These are phyloP conservation scores for Gamsiella multidivaricata DNA, from an alignment of 192 early-diverging fungal species.

Conservation along the genomic window DNA sequence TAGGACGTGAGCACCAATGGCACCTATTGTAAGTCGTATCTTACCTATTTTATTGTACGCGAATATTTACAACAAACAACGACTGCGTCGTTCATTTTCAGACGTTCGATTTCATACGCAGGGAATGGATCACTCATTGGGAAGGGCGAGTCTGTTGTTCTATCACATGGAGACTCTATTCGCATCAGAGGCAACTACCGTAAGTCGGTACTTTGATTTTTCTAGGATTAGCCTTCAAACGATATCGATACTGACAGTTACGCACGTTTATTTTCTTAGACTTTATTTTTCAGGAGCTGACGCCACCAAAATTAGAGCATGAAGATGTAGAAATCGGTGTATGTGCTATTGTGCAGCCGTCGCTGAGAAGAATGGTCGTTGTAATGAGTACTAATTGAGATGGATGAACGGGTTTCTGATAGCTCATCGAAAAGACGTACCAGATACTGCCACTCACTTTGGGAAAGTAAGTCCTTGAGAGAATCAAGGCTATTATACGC, in stretches of 20 bases:
- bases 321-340: slow-evolving; percentile 52
- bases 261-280: background rate
- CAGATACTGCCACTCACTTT: slow-evolving; percentile 35
- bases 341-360: slow-evolving; percentile 1
- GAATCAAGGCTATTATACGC: too few species aligned
- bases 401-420: too few species aligned
- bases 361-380: background rate
- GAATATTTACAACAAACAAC: too few species aligned
- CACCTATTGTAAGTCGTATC: slow-evolving; percentile 51
- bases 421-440: slow-evolving; percentile 27
- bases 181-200: slow-evolving; percentile 63
- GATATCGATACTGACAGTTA: too few species aligned
- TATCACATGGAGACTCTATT: slow-evolving; percentile 70
- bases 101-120: background rate
- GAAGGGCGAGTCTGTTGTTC: slow-evolving; percentile 61
- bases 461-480: slow-evolving; percentile 20
- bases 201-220: slow-evolving; percentile 14
- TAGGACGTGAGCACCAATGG: slow-evolving; percentile 71
- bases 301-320: background rate
- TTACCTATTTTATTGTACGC: background rate
- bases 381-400: too few species aligned
- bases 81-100: background rate
- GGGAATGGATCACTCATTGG: slow-evolving; percentile 66
- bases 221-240: too few species aligned
- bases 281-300: slow-evolving; percentile 26